A percentile compares a stretch with the other conserved stretches of the same genome.
Conservation (phyloP, 176 grass and related monocot genomes). For the Musa beccarii region DNA sequence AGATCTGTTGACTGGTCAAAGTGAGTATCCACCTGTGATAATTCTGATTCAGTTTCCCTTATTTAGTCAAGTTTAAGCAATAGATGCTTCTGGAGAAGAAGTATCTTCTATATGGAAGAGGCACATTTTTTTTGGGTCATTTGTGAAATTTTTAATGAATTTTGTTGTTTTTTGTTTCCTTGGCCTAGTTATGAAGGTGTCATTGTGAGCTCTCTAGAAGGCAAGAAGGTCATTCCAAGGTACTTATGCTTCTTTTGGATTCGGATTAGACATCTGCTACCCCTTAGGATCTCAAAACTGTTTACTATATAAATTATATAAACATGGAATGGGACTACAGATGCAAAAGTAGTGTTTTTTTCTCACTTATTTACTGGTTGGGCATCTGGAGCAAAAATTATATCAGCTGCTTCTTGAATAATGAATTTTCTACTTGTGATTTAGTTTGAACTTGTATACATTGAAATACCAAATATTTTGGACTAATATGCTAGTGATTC, state of each 20-base stretch:
- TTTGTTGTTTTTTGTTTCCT: conserved; percentile 22
- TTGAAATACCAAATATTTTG: no score
- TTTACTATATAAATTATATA: neutral
- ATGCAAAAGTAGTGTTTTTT: neutral
- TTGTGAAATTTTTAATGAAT: conserved; percentile 9
- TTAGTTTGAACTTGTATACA: no score
- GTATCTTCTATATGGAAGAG: neutral
- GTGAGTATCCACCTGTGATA: conserved; percentile 35
- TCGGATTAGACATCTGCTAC: neutral
- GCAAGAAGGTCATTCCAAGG: conserved; percentile 62
- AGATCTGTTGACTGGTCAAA: conserved; percentile 68
- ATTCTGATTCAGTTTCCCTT: neutral
- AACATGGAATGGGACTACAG: neutral
- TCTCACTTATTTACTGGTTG: no score
- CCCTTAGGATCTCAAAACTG: neutral
- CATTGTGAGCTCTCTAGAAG: conserved; percentile 69
- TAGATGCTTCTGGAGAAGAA: neutral
- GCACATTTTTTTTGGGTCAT: neutral
- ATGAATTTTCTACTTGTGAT: no score
- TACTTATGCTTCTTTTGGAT: conserved; percentile 26
- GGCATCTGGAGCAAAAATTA: no score
- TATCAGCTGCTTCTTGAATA: no score
- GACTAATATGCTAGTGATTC: no score
- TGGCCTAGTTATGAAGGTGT: conserved; percentile 59
- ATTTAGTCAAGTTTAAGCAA: conserved; percentile 3